These are phyloP conservation scores for Pseudogymnoascus sp. DNA, from an alignment of 2,329 filamentous ascomycete genomes.

Conservation along the genomic window DNA sequence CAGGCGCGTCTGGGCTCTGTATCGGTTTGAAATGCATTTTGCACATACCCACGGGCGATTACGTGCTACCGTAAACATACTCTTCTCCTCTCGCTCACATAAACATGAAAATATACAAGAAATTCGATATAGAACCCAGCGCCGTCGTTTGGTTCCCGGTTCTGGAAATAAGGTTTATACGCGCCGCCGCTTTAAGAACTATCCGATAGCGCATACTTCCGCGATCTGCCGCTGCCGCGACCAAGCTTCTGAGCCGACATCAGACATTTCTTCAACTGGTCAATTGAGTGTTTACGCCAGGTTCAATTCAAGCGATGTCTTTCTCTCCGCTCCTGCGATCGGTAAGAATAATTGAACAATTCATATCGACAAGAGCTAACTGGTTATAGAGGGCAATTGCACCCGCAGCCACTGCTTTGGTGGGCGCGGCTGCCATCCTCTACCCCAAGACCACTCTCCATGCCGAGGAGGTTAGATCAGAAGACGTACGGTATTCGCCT, in stretches of 20 bases:
- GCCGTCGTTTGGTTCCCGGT: background rate
- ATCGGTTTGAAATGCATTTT: slow-evolving; percentile 36
- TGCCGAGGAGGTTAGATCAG: slow-evolving; percentile 40
- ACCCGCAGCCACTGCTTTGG: slow-evolving; percentile 37
- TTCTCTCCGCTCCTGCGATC: slow-evolving; percentile 47
- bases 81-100: background rate
- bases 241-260: slow-evolving; percentile 13
- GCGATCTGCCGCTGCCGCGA: slow-evolving; percentile 12
- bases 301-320: slow-evolving; percentile 40
- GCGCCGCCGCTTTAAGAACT: slow-evolving; percentile 12
- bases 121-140: background rate
- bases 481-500: slow-evolving; percentile 21
- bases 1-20: slow-evolving; percentile 21
- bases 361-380: slow-evolving; percentile 21
- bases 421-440: slow-evolving; percentile 41
- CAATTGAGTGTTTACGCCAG: slow-evolving; percentile 23
- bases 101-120: background rate
- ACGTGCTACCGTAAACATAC: slow-evolving; percentile 28
- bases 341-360: slow-evolving; percentile 33
- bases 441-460: slow-evolving; percentile 40
- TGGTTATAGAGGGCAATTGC: slow-evolving; percentile 41
- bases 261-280: slow-evolving; percentile 12
- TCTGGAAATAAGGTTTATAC: slow-evolving; percentile 13
- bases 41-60: slow-evolving; percentile 44
- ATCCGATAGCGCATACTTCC: slow-evolving; percentile 11